These are phyloP conservation scores for Prunus salicina DNA, from an alignment of 306 rosid genomes.

Conservation along the genomic window DNA sequence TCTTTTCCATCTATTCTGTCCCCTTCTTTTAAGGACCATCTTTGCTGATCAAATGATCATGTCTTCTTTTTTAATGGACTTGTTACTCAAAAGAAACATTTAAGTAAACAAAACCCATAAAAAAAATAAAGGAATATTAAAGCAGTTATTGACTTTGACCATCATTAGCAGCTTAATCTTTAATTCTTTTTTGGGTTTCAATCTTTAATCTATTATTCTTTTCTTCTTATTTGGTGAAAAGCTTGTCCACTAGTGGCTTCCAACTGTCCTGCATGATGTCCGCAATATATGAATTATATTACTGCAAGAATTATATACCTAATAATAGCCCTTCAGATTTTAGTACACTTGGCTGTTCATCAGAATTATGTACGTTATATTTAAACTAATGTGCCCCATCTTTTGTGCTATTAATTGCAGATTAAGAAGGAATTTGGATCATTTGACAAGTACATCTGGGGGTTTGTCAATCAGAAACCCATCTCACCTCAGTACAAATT, in stretches of 20 bases:
- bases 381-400: not conserved
- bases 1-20: slow-evolving; percentile 28
- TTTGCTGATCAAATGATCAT: not conserved
- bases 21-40: slow-evolving; percentile 25
- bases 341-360: slow-evolving; percentile 12
- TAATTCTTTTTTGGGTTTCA: slow-evolving; percentile 5
- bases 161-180: slow-evolving; percentile 11
- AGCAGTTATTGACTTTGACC: slow-evolving; percentile 4
- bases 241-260: slow-evolving; percentile 30
- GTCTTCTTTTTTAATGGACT: slow-evolving; percentile 27
- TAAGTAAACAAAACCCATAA: slow-evolving; percentile 19
- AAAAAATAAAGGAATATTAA: not conserved
- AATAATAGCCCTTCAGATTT: slow-evolving; percentile 18
- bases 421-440: slow-evolving; percentile 74
- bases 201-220: slow-evolving; percentile 4
- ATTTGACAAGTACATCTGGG: slow-evolving; percentile 86
- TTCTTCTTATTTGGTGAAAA: slow-evolving; percentile 28
- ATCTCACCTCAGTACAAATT: slow-evolving; percentile 82
- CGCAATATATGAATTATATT: not conserved
- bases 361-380: not conserved
- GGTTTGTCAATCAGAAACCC: slow-evolving; percentile 79
- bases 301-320: not conserved
- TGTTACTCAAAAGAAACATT: slow-evolving; percentile 17
- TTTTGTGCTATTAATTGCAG: slow-evolving; percentile 31
- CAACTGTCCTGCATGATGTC: slow-evolving; percentile 24